Evolutionary conservation across 2,329 filamentous ascomycete genomes (phyloP), one percentile per base, ranked within the genome.

Genomic region (Verticillium zaregamsianum): DNA sequence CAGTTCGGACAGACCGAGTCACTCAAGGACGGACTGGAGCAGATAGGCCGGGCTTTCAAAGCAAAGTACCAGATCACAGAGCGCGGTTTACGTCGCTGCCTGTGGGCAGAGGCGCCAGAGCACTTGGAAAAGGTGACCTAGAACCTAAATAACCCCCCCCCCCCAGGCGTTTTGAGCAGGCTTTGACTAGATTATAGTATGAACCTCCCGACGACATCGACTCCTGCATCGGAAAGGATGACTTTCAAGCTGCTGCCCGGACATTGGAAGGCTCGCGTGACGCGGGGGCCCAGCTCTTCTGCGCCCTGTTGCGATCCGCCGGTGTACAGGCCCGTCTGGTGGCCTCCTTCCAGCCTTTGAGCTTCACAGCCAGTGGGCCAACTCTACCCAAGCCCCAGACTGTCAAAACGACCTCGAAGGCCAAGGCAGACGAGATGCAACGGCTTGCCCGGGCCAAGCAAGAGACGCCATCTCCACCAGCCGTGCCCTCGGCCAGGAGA

Each of bases 271-370:
- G 94, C 0, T 98, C 94, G 9, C 86, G 93, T 66, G 95, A 99
- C 73, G 82, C 96, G 11, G 95, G 93, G 0, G 91, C 92, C 2
- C 93, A 98, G 72, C 74, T 99, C 0, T 97, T 96, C 69, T 98
- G 95, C 73, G 90, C 93, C 3, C 76, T 98, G 35, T 81, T 99
- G 4, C 88, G 95, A 20, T 86, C 87, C n/a, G 86, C 84, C n/a
- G 93, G 92, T 3, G 86, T 98, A 7, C 87, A 92, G 65, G 83
- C 91, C 5, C 85, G 95, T 14, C 81, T 99, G 5, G 90, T 98
- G 0, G 97, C 93, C 73, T 99, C 95, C 5, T 78, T 99, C 3
- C 95, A 99, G 67, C 86, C 89, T 1, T 80, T 99, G 0, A 83
- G 90, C 0, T 93, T 93, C 67, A 79, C 82, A 2, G 82, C 81